Percentiles rank a stretch among this genome's conserved stretches.
These are phyloP conservation scores for Fragilaria crotonensis DNA, from an alignment of 108 stramenopile genomes.

Conservation along the genomic window DNA sequence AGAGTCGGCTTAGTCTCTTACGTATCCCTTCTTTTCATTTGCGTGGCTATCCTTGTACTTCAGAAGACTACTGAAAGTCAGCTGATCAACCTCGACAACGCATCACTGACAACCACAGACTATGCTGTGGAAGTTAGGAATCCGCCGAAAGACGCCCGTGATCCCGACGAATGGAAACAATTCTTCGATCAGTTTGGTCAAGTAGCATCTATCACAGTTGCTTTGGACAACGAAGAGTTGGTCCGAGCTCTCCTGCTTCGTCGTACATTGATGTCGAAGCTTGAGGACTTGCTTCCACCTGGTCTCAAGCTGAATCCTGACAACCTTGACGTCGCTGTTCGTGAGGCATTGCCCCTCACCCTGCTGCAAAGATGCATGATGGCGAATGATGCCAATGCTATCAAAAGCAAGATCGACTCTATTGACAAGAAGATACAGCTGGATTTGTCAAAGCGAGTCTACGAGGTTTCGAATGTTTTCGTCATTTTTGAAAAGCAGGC, in stretches of 20 bases:
- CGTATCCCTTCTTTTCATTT: conserved; percentile 5
- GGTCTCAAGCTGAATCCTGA: not conserved
- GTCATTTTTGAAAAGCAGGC: conserved; percentile 82
- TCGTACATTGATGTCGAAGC: conserved; percentile 5
- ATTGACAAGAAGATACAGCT: conserved; percentile 46
- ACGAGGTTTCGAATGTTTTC: conserved; percentile 69
- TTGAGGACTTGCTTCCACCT: conserved; percentile 3
- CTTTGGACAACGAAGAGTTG: conserved; percentile 75
- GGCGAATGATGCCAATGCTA: not conserved
- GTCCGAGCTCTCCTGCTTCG: conserved; percentile 61
- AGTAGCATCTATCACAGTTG: conserved; percentile 59
- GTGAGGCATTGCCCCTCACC: not conserved
- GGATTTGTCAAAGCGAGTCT: conserved; percentile 60
- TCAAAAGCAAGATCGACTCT: conserved; percentile 6
- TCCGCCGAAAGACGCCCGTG: conserved; percentile 74
- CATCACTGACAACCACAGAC: conserved; percentile 85
- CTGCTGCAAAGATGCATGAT: not conserved
- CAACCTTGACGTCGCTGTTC: conserved; percentile 7
- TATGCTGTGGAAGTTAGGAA: conserved; percentile 77
- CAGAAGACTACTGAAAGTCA: not conserved
- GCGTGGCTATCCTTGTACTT: not conserved
- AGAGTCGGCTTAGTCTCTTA: not conserved
- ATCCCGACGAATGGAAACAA: conserved; percentile 80
- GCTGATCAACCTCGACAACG: conserved; percentile 55
- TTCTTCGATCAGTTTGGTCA: conserved; percentile 61